These are phyloP conservation scores for Scheffersomyces amazonensis DNA, from an alignment of 805 yeast species.

Conservation along the genomic window DNA sequence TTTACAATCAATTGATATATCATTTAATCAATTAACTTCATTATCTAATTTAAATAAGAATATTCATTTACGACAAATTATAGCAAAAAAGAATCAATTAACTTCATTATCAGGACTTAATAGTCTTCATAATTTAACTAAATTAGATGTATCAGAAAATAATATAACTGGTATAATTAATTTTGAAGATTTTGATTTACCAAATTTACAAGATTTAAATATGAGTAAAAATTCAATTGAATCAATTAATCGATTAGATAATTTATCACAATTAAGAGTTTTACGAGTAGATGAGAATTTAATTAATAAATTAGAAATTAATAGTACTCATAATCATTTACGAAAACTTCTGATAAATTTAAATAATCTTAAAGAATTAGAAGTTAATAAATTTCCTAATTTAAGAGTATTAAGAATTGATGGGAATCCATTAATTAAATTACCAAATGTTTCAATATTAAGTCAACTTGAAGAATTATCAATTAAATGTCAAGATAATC, in stretches of 20 bases:
- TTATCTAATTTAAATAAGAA: conserved; percentile 36
- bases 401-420: conserved; percentile 46
- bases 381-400: conserved; percentile 30
- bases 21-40: conserved; percentile 32
- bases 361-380: conserved; percentile 31
- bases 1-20: conserved; percentile 41
- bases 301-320: conserved; percentile 19
- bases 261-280: conserved; percentile 30
- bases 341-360: conserved; percentile 37
- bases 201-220: conserved; percentile 42
- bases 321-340: conserved; percentile 21
- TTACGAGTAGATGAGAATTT: conserved; percentile 43
- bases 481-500: conserved; percentile 31
- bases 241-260: conserved; percentile 31
- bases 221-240: conserved; percentile 41
- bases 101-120: conserved; percentile 33
- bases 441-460: conserved; percentile 25
- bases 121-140: conserved; percentile 35
- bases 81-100: conserved; percentile 35
- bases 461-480: conserved; percentile 41
- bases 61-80: conserved; percentile 41
- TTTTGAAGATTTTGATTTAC: conserved; percentile 29
- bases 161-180: conserved; percentile 35
- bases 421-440: conserved; percentile 31
- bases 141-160: conserved; percentile 42